Evolutionary conservation across 2,329 filamentous ascomycete genomes (phyloP).

Genomic region (Neonectria faginata): DNA sequence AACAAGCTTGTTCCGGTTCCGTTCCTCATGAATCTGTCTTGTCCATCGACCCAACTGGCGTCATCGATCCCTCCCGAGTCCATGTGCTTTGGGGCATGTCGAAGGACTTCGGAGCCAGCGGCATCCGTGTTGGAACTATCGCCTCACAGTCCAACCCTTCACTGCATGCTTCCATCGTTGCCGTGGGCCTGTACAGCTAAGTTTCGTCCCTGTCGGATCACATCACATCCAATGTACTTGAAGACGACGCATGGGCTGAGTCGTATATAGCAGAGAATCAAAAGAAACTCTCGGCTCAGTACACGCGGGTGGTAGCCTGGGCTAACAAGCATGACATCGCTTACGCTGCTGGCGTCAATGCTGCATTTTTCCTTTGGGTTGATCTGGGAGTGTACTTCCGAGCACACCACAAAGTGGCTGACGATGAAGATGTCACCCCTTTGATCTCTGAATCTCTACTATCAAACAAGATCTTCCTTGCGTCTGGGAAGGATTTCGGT

Average conservation of each 20-base stretch:
- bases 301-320: slow-evolving; percentile 52
- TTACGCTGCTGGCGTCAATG: slow-evolving; percentile 61
- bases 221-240: slow-evolving; percentile 55
- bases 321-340: slow-evolving; percentile 55
- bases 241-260: slow-evolving; percentile 57
- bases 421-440: slow-evolving; percentile 40
- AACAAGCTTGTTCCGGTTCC: slow-evolving; percentile 57
- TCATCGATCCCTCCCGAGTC: slow-evolving; percentile 62
- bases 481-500: slow-evolving; percentile 52
- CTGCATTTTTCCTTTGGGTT: slow-evolving; percentile 67
- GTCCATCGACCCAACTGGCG: slow-evolving; percentile 54
- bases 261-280: slow-evolving; percentile 59
- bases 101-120: slow-evolving; percentile 69
- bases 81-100: slow-evolving; percentile 63
- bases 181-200: slow-evolving; percentile 57
- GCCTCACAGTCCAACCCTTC: slow-evolving; percentile 59
- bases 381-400: slow-evolving; percentile 55
- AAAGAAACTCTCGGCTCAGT: slow-evolving; percentile 52
- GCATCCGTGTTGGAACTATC: slow-evolving; percentile 64
- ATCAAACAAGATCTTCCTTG: slow-evolving; percentile 50
- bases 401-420: slow-evolving; percentile 27
- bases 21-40: slow-evolving; percentile 61
- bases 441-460: slow-evolving; percentile 47
- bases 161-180: slow-evolving; percentile 53
- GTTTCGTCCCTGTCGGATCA: slow-evolving; percentile 58